Percentiles rank a stretch among this genome's conserved stretches.
Evolutionary conservation across 2,329 filamentous ascomycete species (phyloP).

Genomic region (Diaporthe citri): DNA sequence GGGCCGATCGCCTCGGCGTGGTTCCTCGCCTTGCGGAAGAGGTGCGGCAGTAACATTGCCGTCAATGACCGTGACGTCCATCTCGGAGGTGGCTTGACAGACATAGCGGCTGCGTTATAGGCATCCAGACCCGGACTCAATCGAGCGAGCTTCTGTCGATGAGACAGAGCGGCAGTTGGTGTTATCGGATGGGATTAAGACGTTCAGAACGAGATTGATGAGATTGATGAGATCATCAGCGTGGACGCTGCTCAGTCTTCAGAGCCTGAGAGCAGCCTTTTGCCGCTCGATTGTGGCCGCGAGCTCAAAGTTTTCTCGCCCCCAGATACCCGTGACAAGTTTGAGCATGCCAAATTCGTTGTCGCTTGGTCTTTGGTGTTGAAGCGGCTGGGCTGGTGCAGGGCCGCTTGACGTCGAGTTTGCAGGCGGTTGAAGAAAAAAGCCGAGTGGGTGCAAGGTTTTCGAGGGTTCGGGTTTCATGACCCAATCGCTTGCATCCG

Average conservation of each 20-base stretch:
- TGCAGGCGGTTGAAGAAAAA: not conserved
- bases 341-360: too few relatives aligned
- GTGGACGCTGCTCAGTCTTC: not conserved
- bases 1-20: not conserved
- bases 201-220: not conserved
- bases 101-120: not conserved
- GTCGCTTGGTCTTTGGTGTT: not conserved
- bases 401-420: too few relatives aligned
- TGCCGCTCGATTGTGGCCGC: not conserved
- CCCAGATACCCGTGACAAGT: not conserved
- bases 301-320: too few relatives aligned
- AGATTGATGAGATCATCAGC: not conserved
- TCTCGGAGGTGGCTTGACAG: conserved; percentile 25
- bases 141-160: not conserved
- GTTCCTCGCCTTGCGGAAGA: conserved; percentile 3
- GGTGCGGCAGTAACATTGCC: conserved; percentile 1
- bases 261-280: not conserved
- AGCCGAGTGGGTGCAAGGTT: not conserved
- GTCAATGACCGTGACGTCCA: conserved; percentile 45
- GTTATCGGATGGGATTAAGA: not conserved
- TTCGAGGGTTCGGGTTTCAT: not conserved
- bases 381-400: not conserved
- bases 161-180: not conserved
- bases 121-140: too few relatives aligned
- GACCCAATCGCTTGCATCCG: not conserved